These are phyloP conservation scores for Microstegium vimineum DNA, from an alignment of 176 grass and related monocot genomes.

Conservation along the genomic window DNA sequence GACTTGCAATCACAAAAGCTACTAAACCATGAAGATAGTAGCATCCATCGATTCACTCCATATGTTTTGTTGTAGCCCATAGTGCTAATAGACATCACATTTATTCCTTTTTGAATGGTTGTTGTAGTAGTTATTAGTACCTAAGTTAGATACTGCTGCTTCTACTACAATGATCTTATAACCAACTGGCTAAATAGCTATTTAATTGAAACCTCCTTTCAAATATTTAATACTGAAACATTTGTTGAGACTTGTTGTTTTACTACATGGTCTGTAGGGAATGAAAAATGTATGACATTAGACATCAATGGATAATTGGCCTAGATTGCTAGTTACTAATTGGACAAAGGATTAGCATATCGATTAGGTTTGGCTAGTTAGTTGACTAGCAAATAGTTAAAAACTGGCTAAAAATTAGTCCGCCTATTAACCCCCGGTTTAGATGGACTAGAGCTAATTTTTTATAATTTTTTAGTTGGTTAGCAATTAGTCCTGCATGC, in stretches of 20 bases:
- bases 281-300: not conserved
- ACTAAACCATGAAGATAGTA: not conserved
- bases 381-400: not conserved
- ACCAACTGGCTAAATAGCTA: not conserved
- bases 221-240: not conserved
- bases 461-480: not conserved
- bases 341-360: too few species aligned
- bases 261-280: not conserved
- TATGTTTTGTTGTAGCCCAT: not conserved
- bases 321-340: not conserved
- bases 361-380: too few species aligned
- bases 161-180: not conserved
- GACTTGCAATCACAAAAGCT: not conserved
- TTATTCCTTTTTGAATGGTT: slow-evolving; percentile 31
- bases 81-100: slow-evolving; percentile 33
- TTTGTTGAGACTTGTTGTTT: not conserved
- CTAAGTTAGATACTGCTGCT: not conserved
- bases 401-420: not conserved
- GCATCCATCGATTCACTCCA: not conserved
- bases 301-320: not conserved
- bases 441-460: not conserved
- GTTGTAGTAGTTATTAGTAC: slow-evolving; percentile 25
- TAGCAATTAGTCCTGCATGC: not conserved
- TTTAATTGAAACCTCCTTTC: not conserved
- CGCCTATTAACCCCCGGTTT: not conserved